Evolutionary conservation across 495 filamentous ascomycete genomes (phyloP), one percentile per base, ranked within the genome.

Genomic region (Sporormia fimetaria): DNA sequence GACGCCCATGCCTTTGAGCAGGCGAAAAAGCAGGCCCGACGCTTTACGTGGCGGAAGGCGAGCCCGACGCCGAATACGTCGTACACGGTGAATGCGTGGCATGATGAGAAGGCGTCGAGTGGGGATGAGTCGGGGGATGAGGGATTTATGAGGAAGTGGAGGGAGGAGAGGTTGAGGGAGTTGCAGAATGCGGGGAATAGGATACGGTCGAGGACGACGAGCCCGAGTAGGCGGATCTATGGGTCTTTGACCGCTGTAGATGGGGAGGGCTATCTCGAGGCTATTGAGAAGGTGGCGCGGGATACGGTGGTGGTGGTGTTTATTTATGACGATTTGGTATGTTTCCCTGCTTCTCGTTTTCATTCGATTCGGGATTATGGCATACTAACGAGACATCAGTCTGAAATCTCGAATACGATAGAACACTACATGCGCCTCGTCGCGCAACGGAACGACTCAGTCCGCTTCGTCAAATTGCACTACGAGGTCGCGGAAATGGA

Each of bases 401-500:
- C 73, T 30, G 65, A 74, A 22, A 75, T 87, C 36, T 87, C 81
- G 28, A 61, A 68, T 24, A 67, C 81, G 33, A 78, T 93, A 50
- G 85, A 93, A 57, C 74, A 76, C 24, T 85, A 80, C 23, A 59
- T 98, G 27, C 67, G 67, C 21, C 73, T 74, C 2, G 68, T 98
- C 21, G 83, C 88, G 30, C 63, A 68, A 38, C 66, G 69, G 41
- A 67, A 96, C 50, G 63, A 70, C 18, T 67, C 76, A 21, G 76
- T 80, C 26, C 83, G 82, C 48, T 96, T 98, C 55, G 71, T 96
- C 60, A 90, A 87, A 60, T 73, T 96, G 21, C 83, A 93, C 62
- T 82, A 83, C 57, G 76, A 81, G 39, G 92, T 94, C 44, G 88
- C 93, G 21, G 92, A 96, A 60, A 95, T 96, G 71, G 84, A 93